Conservation (phyloP, 768 basidiomycete genomes). For the Mycena chlorophos region DNA sequence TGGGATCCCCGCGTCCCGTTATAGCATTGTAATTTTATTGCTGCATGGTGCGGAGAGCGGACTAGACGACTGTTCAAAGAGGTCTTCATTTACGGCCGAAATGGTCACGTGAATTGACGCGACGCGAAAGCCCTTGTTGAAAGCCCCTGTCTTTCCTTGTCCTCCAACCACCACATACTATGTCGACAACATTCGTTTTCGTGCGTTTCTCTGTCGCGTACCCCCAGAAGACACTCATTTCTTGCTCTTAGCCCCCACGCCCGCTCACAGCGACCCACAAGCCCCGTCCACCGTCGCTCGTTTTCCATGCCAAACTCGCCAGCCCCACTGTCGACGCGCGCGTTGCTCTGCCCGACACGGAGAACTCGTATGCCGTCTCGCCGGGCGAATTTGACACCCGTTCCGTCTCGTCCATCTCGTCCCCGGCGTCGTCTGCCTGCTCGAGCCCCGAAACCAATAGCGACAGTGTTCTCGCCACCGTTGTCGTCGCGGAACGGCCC, state of each 20-base stretch:
- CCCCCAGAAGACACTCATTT: background rate
- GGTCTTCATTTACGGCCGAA: too few species aligned
- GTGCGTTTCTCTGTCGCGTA: background rate
- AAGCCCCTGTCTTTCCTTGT: background rate
- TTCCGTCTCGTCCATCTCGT: slow-evolving; percentile 10
- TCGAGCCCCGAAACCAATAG: background rate
- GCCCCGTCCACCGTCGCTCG: background rate
- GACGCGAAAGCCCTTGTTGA: background rate
- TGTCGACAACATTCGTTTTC: background rate
- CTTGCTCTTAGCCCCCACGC: background rate
- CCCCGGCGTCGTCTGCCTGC: slow-evolving; percentile 6
- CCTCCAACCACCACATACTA: background rate
- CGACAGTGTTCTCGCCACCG: slow-evolving; percentile 10
- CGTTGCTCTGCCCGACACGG: too few species aligned
- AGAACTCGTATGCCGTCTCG: too few species aligned
- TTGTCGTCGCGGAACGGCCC: slow-evolving; percentile 6
- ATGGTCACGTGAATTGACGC: too few species aligned
- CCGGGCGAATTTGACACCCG: slow-evolving; percentile 19
- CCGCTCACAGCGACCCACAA: background rate
- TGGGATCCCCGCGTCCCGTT: too few species aligned
- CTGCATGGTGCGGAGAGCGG: too few species aligned
- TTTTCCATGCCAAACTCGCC: background rate
- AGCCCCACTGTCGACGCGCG: background rate
- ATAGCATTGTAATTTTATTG: too few species aligned
- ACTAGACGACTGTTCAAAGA: too few species aligned